Evolutionary conservation across 108 stramenopile genomes (phyloP), one percentile per base, ranked within the genome.

Genomic region (Nitzschia putrida): DNA sequence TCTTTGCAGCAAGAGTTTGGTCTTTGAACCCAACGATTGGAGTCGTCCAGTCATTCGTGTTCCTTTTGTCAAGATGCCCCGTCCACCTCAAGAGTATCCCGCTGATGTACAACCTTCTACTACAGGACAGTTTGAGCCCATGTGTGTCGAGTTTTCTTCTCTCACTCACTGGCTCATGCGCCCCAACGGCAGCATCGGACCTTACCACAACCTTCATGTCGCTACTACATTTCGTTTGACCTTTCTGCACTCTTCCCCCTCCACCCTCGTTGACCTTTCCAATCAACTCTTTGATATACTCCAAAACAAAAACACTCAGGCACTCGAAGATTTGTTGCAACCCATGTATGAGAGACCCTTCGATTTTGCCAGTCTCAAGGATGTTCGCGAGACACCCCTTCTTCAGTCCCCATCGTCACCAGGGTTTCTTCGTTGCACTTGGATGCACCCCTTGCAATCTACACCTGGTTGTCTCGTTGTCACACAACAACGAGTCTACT

Each of bases 1-100:
- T 53, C 70, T 94, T 11, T 94, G 93, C 61, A 79, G 83, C 8
- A 76, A 79, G 58, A 89, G 88, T 5, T 42, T 94, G 24, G 79
- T 94, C 21, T 91, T 94, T 64, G 93, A 94, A 73, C 93, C 93
- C n/a, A 66, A 80, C 23, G 87, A 91, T 71, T 43, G 65, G 25
- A 65, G 77, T 20, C 64, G 87, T 53, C 78, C 80, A 0, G 88
- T 94, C 42, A 60, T 91, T 45, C 78, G 93, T 16, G 73, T 79
- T 64, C 82, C 93, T 20, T 93, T 93, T 72, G 24, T 42, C 10
- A 77, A 72, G 49, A 78, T 93, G 88, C 61, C 61, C 42, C 61
- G 22, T 16, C 72, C 79, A 39, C 90, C 91, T n/a, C 69, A 68
- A 40, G 74, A 76, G 57, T 72, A 71, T 34, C 71, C 81, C 13